A percentile compares a stretch with the other conserved stretches of the same genome.
Evolutionary conservation across 768 basidiomycete species (phyloP).

Genomic region (Lactifluus piperatus): DNA sequence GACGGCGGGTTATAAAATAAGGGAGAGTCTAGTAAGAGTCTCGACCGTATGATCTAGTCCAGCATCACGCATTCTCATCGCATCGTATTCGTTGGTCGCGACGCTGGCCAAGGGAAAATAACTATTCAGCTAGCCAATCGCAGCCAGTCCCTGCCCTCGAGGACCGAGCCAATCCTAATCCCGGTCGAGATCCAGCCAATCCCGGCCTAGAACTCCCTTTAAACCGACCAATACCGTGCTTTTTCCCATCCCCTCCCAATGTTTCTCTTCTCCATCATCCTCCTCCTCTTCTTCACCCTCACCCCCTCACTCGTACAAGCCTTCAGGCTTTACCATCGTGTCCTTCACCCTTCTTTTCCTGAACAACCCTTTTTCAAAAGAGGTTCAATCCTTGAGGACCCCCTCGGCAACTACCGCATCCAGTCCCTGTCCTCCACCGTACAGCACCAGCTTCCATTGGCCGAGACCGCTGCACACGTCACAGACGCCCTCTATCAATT

Average conservation of each 20-base stretch:
- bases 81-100: background rate
- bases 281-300: slow-evolving; percentile 20
- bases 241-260: background rate
- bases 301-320: slow-evolving; percentile 19
- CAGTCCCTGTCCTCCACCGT: slow-evolving; percentile 36
- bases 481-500: slow-evolving; percentile 58
- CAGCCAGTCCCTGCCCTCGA: background rate
- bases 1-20: slow-evolving; percentile 3
- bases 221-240: background rate
- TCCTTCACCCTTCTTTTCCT: slow-evolving; percentile 40
- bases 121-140: background rate
- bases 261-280: slow-evolving; percentile 14
- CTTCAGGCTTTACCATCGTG: slow-evolving; percentile 40
- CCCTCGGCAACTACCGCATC: slow-evolving; percentile 29
- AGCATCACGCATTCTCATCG: background rate
- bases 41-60: slow-evolving; percentile 1
- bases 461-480: slow-evolving; percentile 27
- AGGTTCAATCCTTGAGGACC: slow-evolving; percentile 30
- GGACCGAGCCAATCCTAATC: slow-evolving; percentile 22
- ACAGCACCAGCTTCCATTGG: slow-evolving; percentile 41
- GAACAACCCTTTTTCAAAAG: slow-evolving; percentile 33
- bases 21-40: background rate
- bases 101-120: too few relatives aligned
- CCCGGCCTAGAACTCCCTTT: slow-evolving; percentile 22
- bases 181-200: slow-evolving; percentile 15